Evolutionary conservation across 768 basidiomycete genomes (phyloP), one percentile per base, ranked within the genome.

Genomic region (Hortiboletus campestris): DNA sequence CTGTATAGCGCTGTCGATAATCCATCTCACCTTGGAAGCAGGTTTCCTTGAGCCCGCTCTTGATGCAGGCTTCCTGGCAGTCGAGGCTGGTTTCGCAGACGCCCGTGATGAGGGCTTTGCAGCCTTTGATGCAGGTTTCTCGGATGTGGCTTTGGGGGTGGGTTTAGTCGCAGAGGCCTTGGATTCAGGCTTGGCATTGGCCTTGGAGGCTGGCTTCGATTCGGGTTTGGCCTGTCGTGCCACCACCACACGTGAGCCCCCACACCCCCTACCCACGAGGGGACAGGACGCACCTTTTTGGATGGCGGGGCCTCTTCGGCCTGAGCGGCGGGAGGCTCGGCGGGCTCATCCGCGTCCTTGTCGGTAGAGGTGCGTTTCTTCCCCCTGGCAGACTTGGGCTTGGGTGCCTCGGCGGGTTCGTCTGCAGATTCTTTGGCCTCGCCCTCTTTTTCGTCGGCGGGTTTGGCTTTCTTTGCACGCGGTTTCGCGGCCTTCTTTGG

Each of bases 401-500:
- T 82, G 45, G 67, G 66, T 35, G 69, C 70, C 56, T 69, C 71
- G 16, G 58, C 35, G 28, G 66, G 62, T 57, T 67, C 71, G 4
- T 64, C 55, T 31, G 64, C 67, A 7, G 67, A 63, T 43, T 76
- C 72, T 32, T 77, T 72, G 19, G 7, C 76, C 58, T 75, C 77
- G 49, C 65, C 79, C 51, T 83, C 82, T 70, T 81, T 82, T 32
- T 65, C 69, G 39, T 68, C 68, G 49, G 64, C 65, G 53, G 71
- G 62, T 53, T 78, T 76, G 44, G 46, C 64, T 63, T 79, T 80
- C 70, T 72, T 77, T 40, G 76, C 72, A 62, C 84, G 78, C 45
- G 86, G 84, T 73, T 88, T 89, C 7, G 83, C 76, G 43, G 81
- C 72, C 69, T 84, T 88, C 80, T 86, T 88, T 36, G 69, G 67